Base-by-base conservation (phyloP, 768 basidiomycete species). In the Lactarius vividus region DNA sequence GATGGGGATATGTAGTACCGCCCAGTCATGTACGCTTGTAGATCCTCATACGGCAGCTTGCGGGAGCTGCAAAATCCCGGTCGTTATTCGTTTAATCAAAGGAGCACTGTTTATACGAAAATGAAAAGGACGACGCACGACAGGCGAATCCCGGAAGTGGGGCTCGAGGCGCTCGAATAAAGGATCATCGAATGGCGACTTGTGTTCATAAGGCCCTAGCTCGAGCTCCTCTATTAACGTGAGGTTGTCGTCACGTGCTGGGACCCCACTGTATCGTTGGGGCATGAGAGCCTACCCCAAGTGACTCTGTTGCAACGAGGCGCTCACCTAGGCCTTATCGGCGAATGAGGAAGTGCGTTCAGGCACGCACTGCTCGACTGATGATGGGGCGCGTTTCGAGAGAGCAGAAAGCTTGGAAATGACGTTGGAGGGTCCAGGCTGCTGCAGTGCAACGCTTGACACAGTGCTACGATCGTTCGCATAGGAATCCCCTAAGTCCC, bases 1-100 rank as follows among this genome's bases (percentile, higher is more conserved):
- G 95, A 96, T 0, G 95, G 94, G 0, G 94, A 88, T 53, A 99
- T 81, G 73, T 91, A 93, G 76, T 88, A 97, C 54, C 96, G 87
- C 7, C 88, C 92, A 40, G 82, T 79, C 31, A 99, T 80, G 75
- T 96, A 86, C 18, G 88, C 88, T 74, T 91, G 87, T 20, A 98
- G 76, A 68, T 89, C 86, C 31, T 89, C 85, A 73, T 98, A 88
- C 2, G 91, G 73, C 26, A 94, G 77, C 2, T 74, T 74, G 35
- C 96, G 91, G 28, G 89, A 88, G 44, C 91, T 96, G 73, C 52
- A 57, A 28, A 57, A 28, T 44, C 20, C 23, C 26, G 61, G 28
- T 26, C 29, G 35, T 46, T 33, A 13, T 33, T 57, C 1, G 5
- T 4, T 53, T 7, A 28, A 35, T 16, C 39, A 49, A 1, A 31